These are phyloP conservation scores for Wickerhamomyces sp. DNA, from an alignment of 1,139 yeast genomes.

Conservation along the genomic window DNA sequence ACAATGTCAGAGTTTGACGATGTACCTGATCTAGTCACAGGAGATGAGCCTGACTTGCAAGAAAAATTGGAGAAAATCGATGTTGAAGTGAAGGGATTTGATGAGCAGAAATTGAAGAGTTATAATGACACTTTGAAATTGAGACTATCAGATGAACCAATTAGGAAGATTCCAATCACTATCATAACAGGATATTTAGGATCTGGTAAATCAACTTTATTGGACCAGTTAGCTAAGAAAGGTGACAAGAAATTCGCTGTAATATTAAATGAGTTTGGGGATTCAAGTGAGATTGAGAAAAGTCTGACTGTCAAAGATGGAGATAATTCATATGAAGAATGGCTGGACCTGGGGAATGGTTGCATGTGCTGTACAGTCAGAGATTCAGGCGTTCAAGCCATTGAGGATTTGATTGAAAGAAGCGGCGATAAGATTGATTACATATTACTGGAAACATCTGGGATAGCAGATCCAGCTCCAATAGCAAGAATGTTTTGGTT, in stretches of 20 bases:
- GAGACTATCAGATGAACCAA: slow-evolving; percentile 12
- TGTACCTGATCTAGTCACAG: slow-evolving; percentile 24
- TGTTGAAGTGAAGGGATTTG: slow-evolving; percentile 13
- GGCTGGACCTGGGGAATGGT: slow-evolving; percentile 96
- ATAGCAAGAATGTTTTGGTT: slow-evolving; percentile 97
- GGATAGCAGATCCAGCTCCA: slow-evolving; percentile 98
- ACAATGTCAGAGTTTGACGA: slow-evolving; percentile 11
- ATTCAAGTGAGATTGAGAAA: slow-evolving; percentile 84
- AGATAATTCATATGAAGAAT: slow-evolving; percentile 68
- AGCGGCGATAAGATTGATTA: slow-evolving; percentile 78
- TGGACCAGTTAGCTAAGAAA: slow-evolving; percentile 65
- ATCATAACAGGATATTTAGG: slow-evolving; percentile 94
- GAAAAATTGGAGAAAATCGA: slow-evolving; percentile 13
- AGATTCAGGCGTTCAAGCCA: slow-evolving; percentile 91
- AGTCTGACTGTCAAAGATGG: slow-evolving; percentile 73
- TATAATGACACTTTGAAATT: slow-evolving; percentile 13
- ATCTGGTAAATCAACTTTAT: slow-evolving; percentile 86
- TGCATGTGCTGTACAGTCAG: slow-evolving; percentile 95
- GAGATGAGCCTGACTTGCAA: slow-evolving; percentile 20
- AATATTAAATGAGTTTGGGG: slow-evolving; percentile 87
- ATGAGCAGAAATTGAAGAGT: slow-evolving; percentile 13
- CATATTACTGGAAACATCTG: slow-evolving; percentile 88
- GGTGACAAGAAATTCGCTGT: slow-evolving; percentile 78
- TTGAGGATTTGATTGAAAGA: slow-evolving; percentile 76
- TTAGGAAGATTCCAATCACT: slow-evolving; percentile 74